A percentile compares a stretch with the other conserved stretches of the same genome.
Conservation (phyloP, 129 eudicot species). For the Chrysanthemum lavandulifolium region DNA sequence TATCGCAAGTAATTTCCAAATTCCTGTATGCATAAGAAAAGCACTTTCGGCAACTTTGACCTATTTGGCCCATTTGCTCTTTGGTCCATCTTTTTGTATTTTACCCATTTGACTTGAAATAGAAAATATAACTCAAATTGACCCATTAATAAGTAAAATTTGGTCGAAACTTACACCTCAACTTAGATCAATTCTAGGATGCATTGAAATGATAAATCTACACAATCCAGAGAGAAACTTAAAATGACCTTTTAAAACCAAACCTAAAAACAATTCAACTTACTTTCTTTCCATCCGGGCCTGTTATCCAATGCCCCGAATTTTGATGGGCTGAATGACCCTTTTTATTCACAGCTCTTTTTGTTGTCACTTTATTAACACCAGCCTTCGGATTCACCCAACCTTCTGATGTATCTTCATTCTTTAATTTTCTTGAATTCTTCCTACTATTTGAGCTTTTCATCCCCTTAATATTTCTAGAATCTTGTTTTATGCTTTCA, state of each 20-base stretch:
- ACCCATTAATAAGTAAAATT: not conserved
- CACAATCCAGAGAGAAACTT: not conserved
- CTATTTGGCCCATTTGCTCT: not conserved
- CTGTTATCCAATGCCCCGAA: constrained; percentile 72
- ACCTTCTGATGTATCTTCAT: constrained; percentile 41
- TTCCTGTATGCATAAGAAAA: not conserved
- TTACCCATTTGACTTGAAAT: not conserved
- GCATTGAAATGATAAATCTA: not conserved
- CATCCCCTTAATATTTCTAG: constrained; percentile 23
- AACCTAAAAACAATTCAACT: constrained; percentile 28
- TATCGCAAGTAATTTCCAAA: too few relatives aligned
- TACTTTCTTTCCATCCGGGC: constrained; percentile 65
- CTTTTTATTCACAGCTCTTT: constrained; percentile 63
- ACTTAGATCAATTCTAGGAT: constrained; percentile 5
- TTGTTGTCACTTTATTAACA: constrained; percentile 33
- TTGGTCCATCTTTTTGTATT: not conserved
- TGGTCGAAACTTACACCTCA: not conserved
- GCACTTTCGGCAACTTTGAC: not conserved
- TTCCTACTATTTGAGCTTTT: constrained; percentile 36
- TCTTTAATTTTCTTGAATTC: constrained; percentile 25
- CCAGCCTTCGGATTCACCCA: constrained; percentile 72
- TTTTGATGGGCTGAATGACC: constrained; percentile 47
- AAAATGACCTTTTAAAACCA: not conserved
- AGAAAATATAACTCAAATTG: not conserved
- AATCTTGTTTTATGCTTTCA: constrained; percentile 44